These are phyloP conservation scores for Apophysomyces variabilis DNA, from an alignment of 371 early-diverging fungal species.

Conservation along the genomic window DNA sequence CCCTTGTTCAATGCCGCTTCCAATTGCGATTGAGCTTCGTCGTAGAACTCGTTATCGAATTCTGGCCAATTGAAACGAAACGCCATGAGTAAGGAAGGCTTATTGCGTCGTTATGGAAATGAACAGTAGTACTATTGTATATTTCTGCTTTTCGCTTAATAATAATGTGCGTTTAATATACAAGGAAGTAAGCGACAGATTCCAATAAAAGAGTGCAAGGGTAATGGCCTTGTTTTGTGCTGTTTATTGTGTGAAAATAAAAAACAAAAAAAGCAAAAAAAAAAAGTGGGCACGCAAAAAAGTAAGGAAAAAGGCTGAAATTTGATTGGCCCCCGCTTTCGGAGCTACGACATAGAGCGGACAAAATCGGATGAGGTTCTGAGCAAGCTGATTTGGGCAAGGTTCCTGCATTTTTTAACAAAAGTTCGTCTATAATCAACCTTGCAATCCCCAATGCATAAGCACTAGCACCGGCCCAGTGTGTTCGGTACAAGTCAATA, in stretches of 20 bases:
- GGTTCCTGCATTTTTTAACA: too few species aligned
- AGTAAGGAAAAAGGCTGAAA: too few species aligned
- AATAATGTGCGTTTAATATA: constrained; percentile 8
- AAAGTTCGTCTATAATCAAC: too few species aligned
- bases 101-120: too few species aligned
- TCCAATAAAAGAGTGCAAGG: constrained; percentile 1
- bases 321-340: neutral
- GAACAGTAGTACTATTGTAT: too few species aligned
- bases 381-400: too few species aligned
- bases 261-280: neutral
- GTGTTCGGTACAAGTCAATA: too few species aligned
- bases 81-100: constrained; percentile 66
- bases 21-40: constrained; percentile 83
- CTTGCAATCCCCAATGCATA: too few species aligned
- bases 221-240: too few species aligned
- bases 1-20: constrained; percentile 92
- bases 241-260: constrained; percentile 3
- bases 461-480: too few species aligned
- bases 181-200: neutral
- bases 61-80: constrained; percentile 96
- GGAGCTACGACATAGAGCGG: neutral
- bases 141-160: constrained; percentile 16
- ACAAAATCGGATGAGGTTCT: neutral
- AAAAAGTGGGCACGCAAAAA: neutral
- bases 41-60: constrained; percentile 84